Percentiles rank a stretch among this genome's conserved stretches.
Evolutionary conservation across 306 rosid genomes (phyloP).

Genomic region (Pueraria montana): DNA sequence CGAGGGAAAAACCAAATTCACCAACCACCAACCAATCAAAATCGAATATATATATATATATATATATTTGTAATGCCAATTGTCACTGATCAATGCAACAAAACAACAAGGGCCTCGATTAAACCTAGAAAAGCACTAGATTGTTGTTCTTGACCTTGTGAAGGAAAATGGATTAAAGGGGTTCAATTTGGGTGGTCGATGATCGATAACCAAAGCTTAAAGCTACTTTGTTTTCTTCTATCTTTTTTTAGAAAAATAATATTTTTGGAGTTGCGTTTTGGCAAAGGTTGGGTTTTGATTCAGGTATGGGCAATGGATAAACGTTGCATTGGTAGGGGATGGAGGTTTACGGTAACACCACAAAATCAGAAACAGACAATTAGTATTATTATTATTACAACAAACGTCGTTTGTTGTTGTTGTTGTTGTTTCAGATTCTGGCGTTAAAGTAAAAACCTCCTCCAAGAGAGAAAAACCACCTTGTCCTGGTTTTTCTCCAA

Average conservation of each 20-base stretch:
- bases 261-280: slow-evolving; percentile 15
- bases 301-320: slow-evolving; percentile 27
- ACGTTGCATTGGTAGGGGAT: slow-evolving; percentile 28
- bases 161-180: not conserved
- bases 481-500: slow-evolving; percentile 13
- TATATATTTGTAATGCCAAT: no score
- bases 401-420: not conserved
- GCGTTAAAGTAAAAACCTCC: slow-evolving; percentile 34
- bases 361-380: slow-evolving; percentile 27
- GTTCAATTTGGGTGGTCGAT: slow-evolving; percentile 29
- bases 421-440: not conserved
- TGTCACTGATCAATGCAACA: slow-evolving; percentile 18
- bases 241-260: not conserved
- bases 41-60: no score
- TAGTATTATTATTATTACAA: slow-evolving; percentile 1
- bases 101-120: not conserved
- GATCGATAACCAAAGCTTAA: slow-evolving; percentile 36
- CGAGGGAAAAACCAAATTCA: slow-evolving; percentile 24
- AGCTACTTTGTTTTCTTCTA: not conserved
- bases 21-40: slow-evolving; percentile 21
- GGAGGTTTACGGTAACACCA: not conserved
- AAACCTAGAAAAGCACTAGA: not conserved
- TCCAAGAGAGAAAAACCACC: slow-evolving; percentile 23
- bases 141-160: slow-evolving; percentile 2
- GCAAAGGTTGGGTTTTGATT: slow-evolving; percentile 35